phyloP scores from a whole-genome alignment of 2,329 filamentous ascomycete genomes.

The Calonectria pseudoturangicola region DNA sequence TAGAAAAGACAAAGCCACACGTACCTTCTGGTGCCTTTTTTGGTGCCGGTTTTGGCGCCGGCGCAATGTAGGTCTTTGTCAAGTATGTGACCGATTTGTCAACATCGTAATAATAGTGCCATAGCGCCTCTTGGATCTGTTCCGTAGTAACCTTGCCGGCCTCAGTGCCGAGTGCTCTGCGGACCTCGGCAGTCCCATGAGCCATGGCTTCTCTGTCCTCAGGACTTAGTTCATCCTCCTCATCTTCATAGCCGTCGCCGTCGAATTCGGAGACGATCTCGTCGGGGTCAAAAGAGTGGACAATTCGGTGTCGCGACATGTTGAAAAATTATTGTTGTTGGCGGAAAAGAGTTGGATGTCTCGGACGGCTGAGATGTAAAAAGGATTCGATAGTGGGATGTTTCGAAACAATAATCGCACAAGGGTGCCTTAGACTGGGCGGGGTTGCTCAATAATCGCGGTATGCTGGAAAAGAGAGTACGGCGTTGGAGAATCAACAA shows the following conservation, averaged over 20 bases:
- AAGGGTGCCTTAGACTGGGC: conserved; percentile 21
- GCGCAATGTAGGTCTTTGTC: conserved; percentile 76
- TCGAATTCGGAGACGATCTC: conserved; percentile 70
- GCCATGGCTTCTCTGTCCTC: conserved; percentile 74
- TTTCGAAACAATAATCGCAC: conserved; percentile 5
- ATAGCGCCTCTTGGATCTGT: conserved; percentile 92
- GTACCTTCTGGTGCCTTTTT: conserved; percentile 67
- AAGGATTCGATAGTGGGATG: conserved; percentile 8
- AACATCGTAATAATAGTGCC: conserved; percentile 97
- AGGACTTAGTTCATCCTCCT: conserved; percentile 67
- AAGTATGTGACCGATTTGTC: conserved; percentile 90
- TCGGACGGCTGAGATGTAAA: background rate
- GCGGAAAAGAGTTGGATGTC: background rate
- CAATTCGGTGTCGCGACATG: conserved; percentile 55
- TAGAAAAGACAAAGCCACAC: conserved; percentile 59
- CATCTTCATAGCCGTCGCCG: conserved; percentile 66
- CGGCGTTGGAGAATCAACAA: background rate
- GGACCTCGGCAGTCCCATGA: conserved; percentile 79
- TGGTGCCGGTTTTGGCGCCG: conserved; percentile 64
- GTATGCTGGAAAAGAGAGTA: background rate
- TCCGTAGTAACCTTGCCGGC: conserved; percentile 72
- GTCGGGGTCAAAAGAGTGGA: conserved; percentile 69
- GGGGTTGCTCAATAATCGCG: background rate
- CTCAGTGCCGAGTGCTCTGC: conserved; percentile 77
- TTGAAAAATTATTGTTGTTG: conserved; percentile 12